Evolutionary conservation across 1,139 yeast species (phyloP).

Genomic region (Candida sanyaensis): DNA sequence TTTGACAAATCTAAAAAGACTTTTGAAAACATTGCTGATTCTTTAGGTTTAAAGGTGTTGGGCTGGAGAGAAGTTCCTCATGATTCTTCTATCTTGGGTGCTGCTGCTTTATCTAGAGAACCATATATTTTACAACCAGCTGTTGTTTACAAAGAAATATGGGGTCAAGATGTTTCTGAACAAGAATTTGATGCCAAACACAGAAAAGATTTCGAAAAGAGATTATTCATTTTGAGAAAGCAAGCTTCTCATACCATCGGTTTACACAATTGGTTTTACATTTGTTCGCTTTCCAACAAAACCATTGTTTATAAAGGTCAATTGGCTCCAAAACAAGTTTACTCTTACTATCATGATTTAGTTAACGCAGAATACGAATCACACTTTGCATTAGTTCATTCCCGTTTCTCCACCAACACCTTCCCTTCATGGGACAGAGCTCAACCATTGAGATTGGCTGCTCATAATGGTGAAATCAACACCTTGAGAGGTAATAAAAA

Average conservation of each 20-base stretch:
- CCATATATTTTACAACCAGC: slow-evolving; percentile 90
- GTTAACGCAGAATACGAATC: slow-evolving; percentile 91
- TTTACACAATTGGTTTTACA: slow-evolving; percentile 95
- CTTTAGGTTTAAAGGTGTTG: slow-evolving; percentile 77
- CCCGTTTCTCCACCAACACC: slow-evolving; percentile 96
- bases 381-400: slow-evolving; percentile 94
- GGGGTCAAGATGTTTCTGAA: slow-evolving; percentile 45
- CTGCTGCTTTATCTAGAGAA: slow-evolving; percentile 92
- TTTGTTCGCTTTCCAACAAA: slow-evolving; percentile 86
- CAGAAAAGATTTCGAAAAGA: slow-evolving; percentile 75
- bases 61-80: slow-evolving; percentile 98
- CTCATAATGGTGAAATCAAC: slow-evolving; percentile 98
- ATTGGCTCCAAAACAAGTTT: slow-evolving; percentile 94
- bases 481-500: slow-evolving; percentile 96
- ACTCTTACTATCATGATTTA: slow-evolving; percentile 90
- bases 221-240: slow-evolving; percentile 82
- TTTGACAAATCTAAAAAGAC: slow-evolving; percentile 69
- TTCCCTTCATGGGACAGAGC: slow-evolving; percentile 99
- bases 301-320: slow-evolving; percentile 98
- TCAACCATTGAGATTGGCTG: slow-evolving; percentile 96
- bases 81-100: slow-evolving; percentile 89
- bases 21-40: slow-evolving; percentile 77
- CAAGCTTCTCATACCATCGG: slow-evolving; percentile 91
- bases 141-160: slow-evolving; percentile 65
- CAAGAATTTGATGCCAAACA: slow-evolving; percentile 59